Percentiles rank a stretch among this genome's conserved stretches.
Conservation (phyloP, 75 land plant genomes). For the Cunninghamia lanceolata region DNA sequence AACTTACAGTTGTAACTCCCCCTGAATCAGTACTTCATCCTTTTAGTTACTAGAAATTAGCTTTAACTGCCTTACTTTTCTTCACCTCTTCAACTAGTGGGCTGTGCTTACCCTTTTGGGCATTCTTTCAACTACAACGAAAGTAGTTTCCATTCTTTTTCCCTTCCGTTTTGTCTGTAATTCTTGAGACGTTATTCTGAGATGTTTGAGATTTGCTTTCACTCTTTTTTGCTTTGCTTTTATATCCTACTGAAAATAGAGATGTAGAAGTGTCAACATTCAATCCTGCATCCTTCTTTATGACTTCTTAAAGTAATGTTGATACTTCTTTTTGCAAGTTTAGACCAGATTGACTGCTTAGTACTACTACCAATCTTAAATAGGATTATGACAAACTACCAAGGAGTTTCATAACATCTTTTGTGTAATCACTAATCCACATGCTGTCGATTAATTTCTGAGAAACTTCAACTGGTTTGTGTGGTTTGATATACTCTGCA, state of each 20-base stretch:
- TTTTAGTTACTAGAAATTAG: no score
- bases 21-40: no score
- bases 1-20: no score
- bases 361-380: background rate
- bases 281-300: background rate
- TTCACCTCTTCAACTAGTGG: no score
- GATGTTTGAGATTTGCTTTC: background rate
- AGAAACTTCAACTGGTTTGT: background rate
- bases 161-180: no score
- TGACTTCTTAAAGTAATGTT: background rate
- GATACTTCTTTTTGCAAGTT: background rate
- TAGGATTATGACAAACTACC: background rate
- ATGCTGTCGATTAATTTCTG: background rate
- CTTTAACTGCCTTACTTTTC: no score
- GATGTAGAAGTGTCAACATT: background rate
- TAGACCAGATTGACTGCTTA: background rate
- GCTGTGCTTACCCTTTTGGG: no score
- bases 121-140: no score
- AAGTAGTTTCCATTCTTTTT: no score
- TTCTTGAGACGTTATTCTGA: no score
- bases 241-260: background rate
- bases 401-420: background rate
- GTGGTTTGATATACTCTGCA: background rate
- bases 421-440: background rate
- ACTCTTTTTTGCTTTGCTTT: background rate